Conservation (phyloP, 1,284 basidiomycete genomes). For the Apiotrichum mycotoxinovorans region DNA sequence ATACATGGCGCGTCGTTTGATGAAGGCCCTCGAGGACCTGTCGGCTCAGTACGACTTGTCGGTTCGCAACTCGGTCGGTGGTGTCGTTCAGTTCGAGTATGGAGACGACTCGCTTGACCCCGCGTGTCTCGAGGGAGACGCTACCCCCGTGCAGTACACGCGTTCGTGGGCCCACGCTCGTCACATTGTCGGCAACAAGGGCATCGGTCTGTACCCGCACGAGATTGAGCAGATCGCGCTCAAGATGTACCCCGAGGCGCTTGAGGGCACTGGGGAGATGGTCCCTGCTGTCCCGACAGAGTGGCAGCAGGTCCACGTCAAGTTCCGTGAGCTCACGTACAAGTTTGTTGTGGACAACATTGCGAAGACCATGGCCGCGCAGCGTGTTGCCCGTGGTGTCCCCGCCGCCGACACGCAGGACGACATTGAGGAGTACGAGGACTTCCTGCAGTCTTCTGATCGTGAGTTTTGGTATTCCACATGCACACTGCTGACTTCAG, state of each 20-base stretch:
- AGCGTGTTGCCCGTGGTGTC: slow-evolving; percentile 75
- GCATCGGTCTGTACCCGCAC: slow-evolving; percentile 74
- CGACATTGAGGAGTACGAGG: slow-evolving; percentile 59
- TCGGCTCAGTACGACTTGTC: slow-evolving; percentile 95
- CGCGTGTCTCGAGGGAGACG: slow-evolving; percentile 90
- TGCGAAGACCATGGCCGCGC: slow-evolving; percentile 63
- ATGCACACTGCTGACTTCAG: slow-evolving; percentile 13
- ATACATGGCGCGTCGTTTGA: slow-evolving; percentile 97
- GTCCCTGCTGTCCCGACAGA: slow-evolving; percentile 32
- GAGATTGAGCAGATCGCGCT: slow-evolving; percentile 77
- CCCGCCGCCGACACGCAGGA: slow-evolving; percentile 64
- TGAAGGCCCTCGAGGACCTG: slow-evolving; percentile 98
- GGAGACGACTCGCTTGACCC: slow-evolving; percentile 98
- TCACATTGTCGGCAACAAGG: slow-evolving; percentile 59
- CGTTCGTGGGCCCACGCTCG: slow-evolving; percentile 85
- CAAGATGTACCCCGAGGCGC: slow-evolving; percentile 48
- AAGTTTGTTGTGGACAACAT: slow-evolving; percentile 70
- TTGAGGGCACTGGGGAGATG: slow-evolving; percentile 6
- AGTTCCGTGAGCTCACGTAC: slow-evolving; percentile 73
- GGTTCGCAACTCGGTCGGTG: slow-evolving; percentile 93
- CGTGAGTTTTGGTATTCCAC: slow-evolving; percentile 24
- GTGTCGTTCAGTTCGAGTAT: slow-evolving; percentile 96
- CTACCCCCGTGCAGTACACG: slow-evolving; percentile 83
- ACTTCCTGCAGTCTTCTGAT: slow-evolving; percentile 36
- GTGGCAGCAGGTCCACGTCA: slow-evolving; percentile 60